Evolutionary conservation across 495 filamentous ascomycete genomes (phyloP), one percentile per base, ranked within the genome.

Genomic region (Penicillium silybi): DNA sequence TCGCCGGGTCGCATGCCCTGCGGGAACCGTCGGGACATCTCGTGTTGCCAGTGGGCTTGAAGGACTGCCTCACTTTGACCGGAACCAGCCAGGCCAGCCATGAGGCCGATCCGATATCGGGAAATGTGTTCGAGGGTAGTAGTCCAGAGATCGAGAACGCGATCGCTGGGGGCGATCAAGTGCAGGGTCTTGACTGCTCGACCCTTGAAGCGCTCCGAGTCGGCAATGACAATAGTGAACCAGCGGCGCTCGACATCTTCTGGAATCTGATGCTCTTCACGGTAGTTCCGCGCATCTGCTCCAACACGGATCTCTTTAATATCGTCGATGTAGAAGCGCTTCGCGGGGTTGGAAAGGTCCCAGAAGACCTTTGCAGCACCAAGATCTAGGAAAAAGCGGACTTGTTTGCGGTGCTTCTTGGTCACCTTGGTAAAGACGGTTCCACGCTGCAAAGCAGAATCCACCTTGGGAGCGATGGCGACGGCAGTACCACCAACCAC

Each of bases 301-400:
- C 89, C 92, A 32, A 84, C 80, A 46, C 90, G 84, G 39, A 98
- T 89, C 54, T 95, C 89, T 57, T 86, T 86, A 59, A 98, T 91
- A 62, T 98, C 90, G 56, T 98, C 93, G 50, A 98, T 85, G 63
- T 95, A 95, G 57, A 98, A 87, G 16, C 80, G 81, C 54, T 95
- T 97, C 1, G 84, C 79, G 0, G 86, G 81, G 44, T 88, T 88
- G 4, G 80, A 84, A 15, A 81, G 80, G 68, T 95, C 85, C 93
- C 93, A 98, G 27, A 76, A 85, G 29, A 97, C 88, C 65, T 89
- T 93, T 41, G 86, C 90, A 6, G 86, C 79, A 45, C 89, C 85
- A 18, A 86, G 77, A 60, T 97, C 88, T 1, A 97, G 77, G 26
- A 83, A 79, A 55, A 97, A 87, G 26, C 72, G 83, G 38, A 95